These are phyloP conservation scores for Starmerella vaccinii DNA, from an alignment of 805 yeast genomes.

Conservation along the genomic window DNA sequence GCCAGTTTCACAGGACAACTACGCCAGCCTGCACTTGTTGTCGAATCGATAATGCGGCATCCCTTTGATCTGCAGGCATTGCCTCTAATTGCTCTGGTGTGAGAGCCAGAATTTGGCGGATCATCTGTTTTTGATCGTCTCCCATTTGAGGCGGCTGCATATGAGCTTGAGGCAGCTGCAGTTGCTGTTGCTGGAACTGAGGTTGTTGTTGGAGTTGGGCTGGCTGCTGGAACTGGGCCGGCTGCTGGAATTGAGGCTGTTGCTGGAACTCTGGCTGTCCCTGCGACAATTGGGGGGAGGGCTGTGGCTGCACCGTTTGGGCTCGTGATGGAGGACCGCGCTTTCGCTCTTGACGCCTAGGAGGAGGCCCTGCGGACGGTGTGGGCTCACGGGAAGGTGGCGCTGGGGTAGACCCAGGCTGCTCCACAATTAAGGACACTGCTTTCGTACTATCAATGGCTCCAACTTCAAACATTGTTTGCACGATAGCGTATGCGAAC, in stretches of 20 bases:
- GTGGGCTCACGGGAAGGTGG: slow-evolving; percentile 12
- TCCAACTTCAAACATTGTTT: slow-evolving; percentile 43
- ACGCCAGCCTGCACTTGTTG: slow-evolving; percentile 25
- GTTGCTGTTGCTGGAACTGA: neutral
- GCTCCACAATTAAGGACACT: slow-evolving; percentile 17
- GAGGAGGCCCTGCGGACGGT: slow-evolving; percentile 20
- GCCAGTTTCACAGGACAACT: neutral
- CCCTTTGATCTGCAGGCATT: slow-evolving; percentile 45
- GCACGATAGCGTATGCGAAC: slow-evolving; percentile 71
- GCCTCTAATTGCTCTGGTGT: slow-evolving; percentile 42
- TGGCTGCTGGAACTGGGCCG: neutral
- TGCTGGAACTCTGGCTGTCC: neutral
- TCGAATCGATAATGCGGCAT: slow-evolving; percentile 28
- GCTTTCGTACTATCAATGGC: slow-evolving; percentile 28
- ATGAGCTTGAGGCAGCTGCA: slow-evolving; percentile 1
- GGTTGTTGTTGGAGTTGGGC: neutral
- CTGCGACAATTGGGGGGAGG: neutral
- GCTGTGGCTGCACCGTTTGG: neutral
- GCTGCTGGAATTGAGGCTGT: neutral
- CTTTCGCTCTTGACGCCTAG: neutral
- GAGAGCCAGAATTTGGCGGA: slow-evolving; percentile 44
- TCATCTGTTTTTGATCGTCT: slow-evolving; percentile 37
- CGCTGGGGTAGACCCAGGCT: neutral
- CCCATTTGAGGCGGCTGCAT: slow-evolving; percentile 2
- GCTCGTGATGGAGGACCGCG: neutral